Evolutionary conservation across 1,284 basidiomycete species (phyloP).

Genomic region (Sanghuangporus sanghuang): DNA sequence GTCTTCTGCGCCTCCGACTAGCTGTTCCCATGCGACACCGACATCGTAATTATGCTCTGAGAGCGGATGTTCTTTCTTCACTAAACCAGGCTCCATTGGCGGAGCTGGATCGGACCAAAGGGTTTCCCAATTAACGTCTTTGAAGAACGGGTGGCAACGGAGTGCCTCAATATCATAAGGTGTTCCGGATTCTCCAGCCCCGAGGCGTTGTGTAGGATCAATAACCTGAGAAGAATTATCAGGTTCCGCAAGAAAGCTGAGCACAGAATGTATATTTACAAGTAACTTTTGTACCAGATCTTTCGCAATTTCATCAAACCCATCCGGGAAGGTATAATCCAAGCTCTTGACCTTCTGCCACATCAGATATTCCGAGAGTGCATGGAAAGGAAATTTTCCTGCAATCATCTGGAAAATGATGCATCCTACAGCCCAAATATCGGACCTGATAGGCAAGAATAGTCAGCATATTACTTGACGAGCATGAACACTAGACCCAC

Average conservation of each 20-base stretch:
- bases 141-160: slow-evolving; percentile 75
- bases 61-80: slow-evolving; percentile 40
- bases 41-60: slow-evolving; percentile 40
- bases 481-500: slow-evolving; percentile 30
- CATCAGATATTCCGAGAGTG: slow-evolving; percentile 79
- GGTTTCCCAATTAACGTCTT: slow-evolving; percentile 59
- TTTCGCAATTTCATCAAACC: slow-evolving; percentile 63
- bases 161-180: slow-evolving; percentile 52
- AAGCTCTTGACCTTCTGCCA: slow-evolving; percentile 76
- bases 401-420: slow-evolving; percentile 97
- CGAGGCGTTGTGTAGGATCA: slow-evolving; percentile 68
- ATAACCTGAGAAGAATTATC: slow-evolving; percentile 41
- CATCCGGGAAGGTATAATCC: slow-evolving; percentile 69
- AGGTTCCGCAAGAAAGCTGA: slow-evolving; percentile 9
- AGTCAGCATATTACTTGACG: slow-evolving; percentile 6
- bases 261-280: slow-evolving; percentile 34
- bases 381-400: slow-evolving; percentile 87
- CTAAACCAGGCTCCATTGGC: slow-evolving; percentile 42
- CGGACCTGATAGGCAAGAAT: slow-evolving; percentile 55
- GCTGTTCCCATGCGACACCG: slow-evolving; percentile 49
- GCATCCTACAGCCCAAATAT: slow-evolving; percentile 98
- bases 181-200: slow-evolving; percentile 49
- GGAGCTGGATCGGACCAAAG: slow-evolving; percentile 72
- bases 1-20: slow-evolving; percentile 27
- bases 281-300: slow-evolving; percentile 64